Percentiles rank a stretch among this genome's conserved stretches.
Evolutionary conservation across 1,284 basidiomycete genomes (phyloP).

Genomic region (Boletus calvinii): DNA sequence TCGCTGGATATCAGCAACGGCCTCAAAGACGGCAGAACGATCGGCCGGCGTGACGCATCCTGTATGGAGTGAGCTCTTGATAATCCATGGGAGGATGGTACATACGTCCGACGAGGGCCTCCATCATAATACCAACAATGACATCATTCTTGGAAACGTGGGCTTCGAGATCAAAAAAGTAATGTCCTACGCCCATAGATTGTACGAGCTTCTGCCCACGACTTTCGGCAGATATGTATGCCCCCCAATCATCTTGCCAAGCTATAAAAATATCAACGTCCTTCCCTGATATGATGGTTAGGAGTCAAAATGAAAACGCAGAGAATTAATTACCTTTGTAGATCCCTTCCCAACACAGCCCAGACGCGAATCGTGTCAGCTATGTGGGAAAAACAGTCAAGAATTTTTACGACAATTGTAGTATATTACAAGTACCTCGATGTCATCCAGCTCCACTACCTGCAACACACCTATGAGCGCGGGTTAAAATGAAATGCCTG

Average conservation of each 20-base stretch:
- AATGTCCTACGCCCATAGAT: slow-evolving; percentile 35
- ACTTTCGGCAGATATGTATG: slow-evolving; percentile 37
- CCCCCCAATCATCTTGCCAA: slow-evolving; percentile 31
- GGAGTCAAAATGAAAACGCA: not conserved
- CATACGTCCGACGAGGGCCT: slow-evolving; percentile 42
- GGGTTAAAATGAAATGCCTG: slow-evolving; percentile 5
- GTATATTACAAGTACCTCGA: slow-evolving; percentile 23
- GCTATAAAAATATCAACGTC: slow-evolving; percentile 39
- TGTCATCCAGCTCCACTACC: slow-evolving; percentile 35
- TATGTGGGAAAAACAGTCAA: slow-evolving; percentile 7
- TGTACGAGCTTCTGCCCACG: slow-evolving; percentile 35
- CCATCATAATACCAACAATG: slow-evolving; percentile 46
- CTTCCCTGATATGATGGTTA: slow-evolving; percentile 18
- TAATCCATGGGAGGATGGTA: not conserved
- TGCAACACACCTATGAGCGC: slow-evolving; percentile 9
- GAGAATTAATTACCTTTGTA: slow-evolving; percentile 24
- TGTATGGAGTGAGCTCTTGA: slow-evolving; percentile 20
- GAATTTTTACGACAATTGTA: not conserved
- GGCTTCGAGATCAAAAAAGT: slow-evolving; percentile 45
- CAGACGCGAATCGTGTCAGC: slow-evolving; percentile 28
- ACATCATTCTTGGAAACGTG: slow-evolving; percentile 43
- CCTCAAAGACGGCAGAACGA: slow-evolving; percentile 41
- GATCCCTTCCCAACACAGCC: slow-evolving; percentile 31
- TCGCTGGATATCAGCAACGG: slow-evolving; percentile 40
- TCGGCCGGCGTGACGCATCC: slow-evolving; percentile 35